Percentiles rank a stretch among this genome's conserved stretches.
phyloP scores from a whole-genome alignment of 2,329 filamentous ascomycete species.

The Colletotrichum aenigma region DNA sequence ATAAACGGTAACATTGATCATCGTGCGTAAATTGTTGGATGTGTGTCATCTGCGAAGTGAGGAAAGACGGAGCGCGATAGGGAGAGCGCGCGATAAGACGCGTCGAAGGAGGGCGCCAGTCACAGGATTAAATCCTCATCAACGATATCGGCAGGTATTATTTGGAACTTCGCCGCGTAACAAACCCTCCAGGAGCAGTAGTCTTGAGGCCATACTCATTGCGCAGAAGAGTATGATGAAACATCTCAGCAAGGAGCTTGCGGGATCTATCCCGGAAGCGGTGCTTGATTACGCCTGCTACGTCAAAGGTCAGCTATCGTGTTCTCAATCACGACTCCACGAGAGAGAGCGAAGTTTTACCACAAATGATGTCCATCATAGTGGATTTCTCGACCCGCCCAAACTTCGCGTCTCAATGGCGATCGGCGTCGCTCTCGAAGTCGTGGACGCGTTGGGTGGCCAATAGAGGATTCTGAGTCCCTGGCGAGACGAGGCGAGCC shows the following conservation, averaged over 20 bases:
- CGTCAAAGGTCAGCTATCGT: not conserved
- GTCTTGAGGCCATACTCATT: not conserved
- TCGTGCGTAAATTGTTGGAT: not conserved
- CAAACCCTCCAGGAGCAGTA: not conserved
- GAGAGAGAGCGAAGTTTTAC: not conserved
- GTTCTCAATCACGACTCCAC: not conserved
- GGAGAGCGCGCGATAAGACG: not conserved
- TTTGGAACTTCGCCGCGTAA: not conserved
- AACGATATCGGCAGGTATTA: not conserved
- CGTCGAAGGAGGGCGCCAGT: not conserved
- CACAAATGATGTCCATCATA: not conserved
- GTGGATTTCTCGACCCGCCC: not conserved
- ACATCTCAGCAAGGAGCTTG: not conserved
- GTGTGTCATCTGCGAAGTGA: not conserved
- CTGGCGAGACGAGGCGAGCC: not conserved
- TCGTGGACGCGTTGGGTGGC: not conserved
- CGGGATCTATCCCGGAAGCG: not conserved
- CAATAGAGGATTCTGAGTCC: not conserved
- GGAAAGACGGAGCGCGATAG: not conserved
- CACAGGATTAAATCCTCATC: not conserved
- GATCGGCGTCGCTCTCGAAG: not conserved
- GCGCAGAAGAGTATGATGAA: not conserved
- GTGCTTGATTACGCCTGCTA: not conserved
- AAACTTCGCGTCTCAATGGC: not conserved
- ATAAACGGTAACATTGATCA: not conserved